Percentiles rank a stretch among this genome's conserved stretches.
Conservation (phyloP, 805 yeast genomes). For the Wickerhamiella vanderwaltii region DNA sequence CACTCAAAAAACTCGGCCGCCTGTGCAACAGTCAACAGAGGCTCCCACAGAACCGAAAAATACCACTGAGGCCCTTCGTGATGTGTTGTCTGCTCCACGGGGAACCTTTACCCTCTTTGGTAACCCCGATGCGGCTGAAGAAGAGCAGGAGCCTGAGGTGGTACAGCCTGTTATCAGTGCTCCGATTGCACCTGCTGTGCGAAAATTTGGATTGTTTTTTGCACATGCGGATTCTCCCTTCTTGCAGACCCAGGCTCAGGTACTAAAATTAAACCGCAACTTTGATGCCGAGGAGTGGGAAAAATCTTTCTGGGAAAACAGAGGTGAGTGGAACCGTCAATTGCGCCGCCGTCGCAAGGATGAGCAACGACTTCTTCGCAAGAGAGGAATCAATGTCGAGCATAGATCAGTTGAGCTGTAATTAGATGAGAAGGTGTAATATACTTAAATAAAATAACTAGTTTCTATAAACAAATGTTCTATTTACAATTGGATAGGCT, state of each 20-base stretch:
- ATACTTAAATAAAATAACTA: too few species aligned
- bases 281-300: conserved; percentile 44
- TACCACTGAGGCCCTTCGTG: conserved; percentile 48
- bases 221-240: conserved; percentile 78
- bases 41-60: not conserved
- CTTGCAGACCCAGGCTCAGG: conserved; percentile 70
- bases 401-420: not conserved
- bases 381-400: conserved; percentile 23
- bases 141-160: conserved; percentile 18
- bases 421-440: too few species aligned
- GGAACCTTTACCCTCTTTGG: conserved; percentile 34
- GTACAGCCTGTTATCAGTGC: conserved; percentile 12
- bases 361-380: conserved; percentile 45
- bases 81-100: conserved; percentile 42
- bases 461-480: too few species aligned
- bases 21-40: not conserved
- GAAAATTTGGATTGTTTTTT: conserved; percentile 51
- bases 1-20: not conserved
- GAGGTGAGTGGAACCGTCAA: conserved; percentile 69
- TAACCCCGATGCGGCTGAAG: conserved; percentile 21
- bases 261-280: conserved; percentile 38
- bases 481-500: too few species aligned
- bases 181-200: conserved; percentile 19
- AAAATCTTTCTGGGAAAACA: conserved; percentile 64
- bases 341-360: conserved; percentile 69